These are phyloP conservation scores for Rhizopus microsporus DNA, from an alignment of 371 early-diverging fungal genomes.

Conservation along the genomic window DNA sequence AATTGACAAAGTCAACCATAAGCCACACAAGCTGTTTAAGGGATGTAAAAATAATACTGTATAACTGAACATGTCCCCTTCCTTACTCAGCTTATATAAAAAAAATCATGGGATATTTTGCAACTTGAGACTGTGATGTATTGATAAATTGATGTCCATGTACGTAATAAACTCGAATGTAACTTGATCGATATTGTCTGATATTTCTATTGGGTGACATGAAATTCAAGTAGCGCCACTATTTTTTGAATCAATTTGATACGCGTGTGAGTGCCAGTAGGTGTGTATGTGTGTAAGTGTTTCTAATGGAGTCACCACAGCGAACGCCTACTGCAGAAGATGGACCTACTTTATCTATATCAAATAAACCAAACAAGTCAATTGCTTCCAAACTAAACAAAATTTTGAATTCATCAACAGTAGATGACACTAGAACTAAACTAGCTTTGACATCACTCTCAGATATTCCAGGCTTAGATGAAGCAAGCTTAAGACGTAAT, in stretches of 20 bases:
- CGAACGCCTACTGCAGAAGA: constrained; percentile 1
- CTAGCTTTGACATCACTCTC: constrained; percentile 69
- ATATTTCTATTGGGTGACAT: too few relatives aligned
- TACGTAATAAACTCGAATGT: too few relatives aligned
- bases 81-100: too few relatives aligned
- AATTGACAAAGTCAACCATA: neutral
- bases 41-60: too few relatives aligned
- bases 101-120: too few relatives aligned
- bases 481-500: constrained; percentile 56
- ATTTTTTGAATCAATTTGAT: too few relatives aligned
- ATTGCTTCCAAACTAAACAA: constrained; percentile 59
- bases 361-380: constrained; percentile 49
- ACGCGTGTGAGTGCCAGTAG: too few relatives aligned
- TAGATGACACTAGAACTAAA: constrained; percentile 59
- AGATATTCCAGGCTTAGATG: constrained; percentile 65
- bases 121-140: too few relatives aligned
- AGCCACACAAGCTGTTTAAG: neutral
- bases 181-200: too few relatives aligned
- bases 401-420: constrained; percentile 52
- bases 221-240: too few relatives aligned
- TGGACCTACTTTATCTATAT: constrained; percentile 26
- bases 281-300: neutral
- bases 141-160: too few relatives aligned
- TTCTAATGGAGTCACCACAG: constrained; percentile 3
- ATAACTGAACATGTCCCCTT: too few relatives aligned